Base-by-base conservation (phyloP, 805 yeast species). In the Monosporozyma servazzii region DNA sequence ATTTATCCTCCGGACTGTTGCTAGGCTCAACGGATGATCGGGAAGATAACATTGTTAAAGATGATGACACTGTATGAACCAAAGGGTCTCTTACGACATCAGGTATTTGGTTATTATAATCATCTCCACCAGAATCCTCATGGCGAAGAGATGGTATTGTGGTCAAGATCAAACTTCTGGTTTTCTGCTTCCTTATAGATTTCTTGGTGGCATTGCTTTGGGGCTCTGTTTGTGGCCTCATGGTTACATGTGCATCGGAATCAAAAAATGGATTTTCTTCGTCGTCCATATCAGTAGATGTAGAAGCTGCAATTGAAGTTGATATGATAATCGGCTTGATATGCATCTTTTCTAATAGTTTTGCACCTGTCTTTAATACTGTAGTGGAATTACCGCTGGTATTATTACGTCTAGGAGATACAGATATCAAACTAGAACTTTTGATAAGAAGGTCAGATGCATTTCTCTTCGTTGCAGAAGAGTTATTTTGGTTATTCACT, bases 281-380 rank as follows among this genome's bases (percentile, higher is more conserved):
- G 13, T 58, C 59, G 5, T 59, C 57, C 11, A 41, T 17, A 17
- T 37, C 44, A 21, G 29, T 41, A 21, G 29, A 21, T 8, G 44
- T 21, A 21, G 44, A 41, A 21, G n/a, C 44, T 21, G 44, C 25
- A 21, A 21, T 20, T 8, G 44, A 41, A 10, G 44, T 21, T 9
- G 44, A 11, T 7, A 41, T 17, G 8, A 41, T 41, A 2, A 71
- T 64, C 0, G 76, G 74, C 47, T 65, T 66, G 21, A 72, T 60
- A 53, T 73, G 72, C 72, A 73, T 66, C 49, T 70, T 72, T n/a
- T 70, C 67, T 54, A 71, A 58, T 13, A 73, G 58, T 33, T 66
- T 57, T 18, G 73, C 72, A 6, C 77, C 77, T 33, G 71, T 67
- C 40, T 56, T 60, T 5, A 33, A 31, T 18, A 21, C 18, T 39